Base-by-base conservation (phyloP, 345 rosid genomes). In the Eucalyptus lansdowneana region DNA sequence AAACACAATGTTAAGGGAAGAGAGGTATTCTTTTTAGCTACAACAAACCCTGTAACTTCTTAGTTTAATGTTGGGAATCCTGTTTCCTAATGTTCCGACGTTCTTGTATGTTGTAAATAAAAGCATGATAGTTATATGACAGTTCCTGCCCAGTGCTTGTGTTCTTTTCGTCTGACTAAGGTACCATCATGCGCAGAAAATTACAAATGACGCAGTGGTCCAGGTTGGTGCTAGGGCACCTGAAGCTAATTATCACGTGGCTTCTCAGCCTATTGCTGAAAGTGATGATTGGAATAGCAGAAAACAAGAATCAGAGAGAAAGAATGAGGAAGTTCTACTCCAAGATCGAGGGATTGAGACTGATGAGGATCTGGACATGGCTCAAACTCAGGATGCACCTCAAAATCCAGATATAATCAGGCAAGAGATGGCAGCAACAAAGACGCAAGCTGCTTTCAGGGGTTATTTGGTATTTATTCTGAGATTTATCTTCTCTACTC, bases 391-490 rank as follows among this genome's bases (percentile, higher is more conserved):
- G 85, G 90, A 87, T 89, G 90, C 47, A 42, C 92, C 90, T 31
- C 88, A 92, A 53, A 94, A 95, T 88, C 94, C 95, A 81, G 97
- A 94, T 91, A 95, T 91, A 91, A 87, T 90, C 45, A 94, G 90
- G 89, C 93, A 89, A 88, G 97, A 95, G 92, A 89, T 92, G 88
- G 97, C 99, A 80, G 97, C 98, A n/a, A 97, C 94, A n/a, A 90
- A 92, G 89, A 95, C 93, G n/a, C 99, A 97, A 92, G 99, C 99
- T 92, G 96, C 96, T 88, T 97, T 97, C 92, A 94, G 98, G 94
- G 99, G 99, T 86, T 95, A 94, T 93, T 90, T 96, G 99, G 99
- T 97, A 97, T 22, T 40, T 76, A 40, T 76, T 76, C 85, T 40
- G 85, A 40, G 3, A 40, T 76, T 76, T 37, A 8, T 76, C 47